These are phyloP conservation scores for Choiromyces venosus DNA, from an alignment of 495 filamentous ascomycete species.

Conservation along the genomic window DNA sequence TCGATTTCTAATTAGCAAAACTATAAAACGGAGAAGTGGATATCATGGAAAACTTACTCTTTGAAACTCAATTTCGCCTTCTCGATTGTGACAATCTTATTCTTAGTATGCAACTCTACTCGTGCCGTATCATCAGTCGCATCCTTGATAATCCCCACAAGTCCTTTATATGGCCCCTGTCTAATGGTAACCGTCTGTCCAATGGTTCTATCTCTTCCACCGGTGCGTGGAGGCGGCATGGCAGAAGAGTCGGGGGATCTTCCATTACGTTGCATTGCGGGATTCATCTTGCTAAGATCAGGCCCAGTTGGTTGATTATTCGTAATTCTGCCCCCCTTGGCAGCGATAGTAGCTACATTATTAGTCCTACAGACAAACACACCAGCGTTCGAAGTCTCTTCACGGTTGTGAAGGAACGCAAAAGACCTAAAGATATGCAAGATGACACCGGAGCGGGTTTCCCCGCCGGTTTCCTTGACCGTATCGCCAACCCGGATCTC, in stretches of 20 bases:
- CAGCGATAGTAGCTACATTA: constrained; percentile 80
- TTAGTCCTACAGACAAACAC: constrained; percentile 80
- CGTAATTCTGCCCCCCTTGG: constrained; percentile 72
- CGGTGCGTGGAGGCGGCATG: constrained; percentile 58
- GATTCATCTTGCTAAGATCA: constrained; percentile 89
- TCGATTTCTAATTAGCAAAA: constrained; percentile 12
- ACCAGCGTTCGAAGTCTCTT: constrained; percentile 80
- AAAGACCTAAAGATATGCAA: constrained; percentile 86
- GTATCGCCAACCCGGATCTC: constrained; percentile 89
- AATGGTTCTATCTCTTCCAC: constrained; percentile 78
- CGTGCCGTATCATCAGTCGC: constrained; percentile 75
- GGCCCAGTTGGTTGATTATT: constrained; percentile 51
- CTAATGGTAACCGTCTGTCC: constrained; percentile 84
- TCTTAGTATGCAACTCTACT: constrained; percentile 87
- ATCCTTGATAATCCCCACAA: constrained; percentile 92
- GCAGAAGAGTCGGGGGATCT: constrained; percentile 45
- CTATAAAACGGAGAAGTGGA: neutral
- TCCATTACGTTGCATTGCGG: constrained; percentile 65
- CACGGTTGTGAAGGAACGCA: constrained; percentile 77
- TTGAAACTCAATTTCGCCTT: constrained; percentile 73
- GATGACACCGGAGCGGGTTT: constrained; percentile 78
- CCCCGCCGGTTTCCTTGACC: constrained; percentile 82
- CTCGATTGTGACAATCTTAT: constrained; percentile 73
- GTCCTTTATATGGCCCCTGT: constrained; percentile 80
- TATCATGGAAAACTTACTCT: constrained; percentile 53